These are phyloP conservation scores for Diaporthe aspalathi DNA, from an alignment of 2,329 filamentous ascomycete species.

Conservation along the genomic window DNA sequence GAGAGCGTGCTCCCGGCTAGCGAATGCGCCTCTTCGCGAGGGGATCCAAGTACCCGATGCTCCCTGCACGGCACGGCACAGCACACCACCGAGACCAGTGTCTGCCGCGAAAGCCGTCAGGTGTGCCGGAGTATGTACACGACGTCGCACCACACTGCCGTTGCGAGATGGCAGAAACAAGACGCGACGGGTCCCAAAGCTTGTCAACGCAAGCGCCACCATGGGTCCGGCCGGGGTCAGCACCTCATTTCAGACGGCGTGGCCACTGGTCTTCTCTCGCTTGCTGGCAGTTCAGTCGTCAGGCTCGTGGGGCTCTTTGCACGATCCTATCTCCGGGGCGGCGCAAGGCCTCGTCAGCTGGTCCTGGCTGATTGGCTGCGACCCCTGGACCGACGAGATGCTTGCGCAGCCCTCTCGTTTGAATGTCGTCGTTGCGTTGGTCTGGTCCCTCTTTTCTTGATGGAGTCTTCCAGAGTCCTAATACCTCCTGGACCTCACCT, in stretches of 20 bases:
- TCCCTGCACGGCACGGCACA: neutral
- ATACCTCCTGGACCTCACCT: neutral
- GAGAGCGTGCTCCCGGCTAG: neutral
- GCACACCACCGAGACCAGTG: constrained; percentile 6
- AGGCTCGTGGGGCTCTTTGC: constrained; percentile 32
- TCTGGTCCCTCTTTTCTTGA: neutral
- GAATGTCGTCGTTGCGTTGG: neutral
- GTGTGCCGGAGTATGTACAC: neutral
- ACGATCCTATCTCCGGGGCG: constrained; percentile 37
- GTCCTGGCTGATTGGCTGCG: constrained; percentile 44
- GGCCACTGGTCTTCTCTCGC: constrained; percentile 5
- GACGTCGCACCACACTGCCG: neutral
- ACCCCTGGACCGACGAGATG: constrained; percentile 34
- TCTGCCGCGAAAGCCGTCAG: neutral
- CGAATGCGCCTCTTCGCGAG: neutral
- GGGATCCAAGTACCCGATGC: neutral
- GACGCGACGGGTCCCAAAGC: constrained; percentile 5
- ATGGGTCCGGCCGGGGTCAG: neutral
- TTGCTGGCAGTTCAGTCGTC: constrained; percentile 8
- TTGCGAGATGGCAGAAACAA: neutral
- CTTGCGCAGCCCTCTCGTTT: constrained; percentile 37
- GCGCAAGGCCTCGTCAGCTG: constrained; percentile 48
- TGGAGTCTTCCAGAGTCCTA: neutral
- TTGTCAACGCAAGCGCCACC: constrained; percentile 17
- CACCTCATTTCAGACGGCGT: constrained; percentile 2